Evolutionary conservation across 2,329 filamentous ascomycete genomes (phyloP).

Genomic region (Ascochyta viciae-villosae): DNA sequence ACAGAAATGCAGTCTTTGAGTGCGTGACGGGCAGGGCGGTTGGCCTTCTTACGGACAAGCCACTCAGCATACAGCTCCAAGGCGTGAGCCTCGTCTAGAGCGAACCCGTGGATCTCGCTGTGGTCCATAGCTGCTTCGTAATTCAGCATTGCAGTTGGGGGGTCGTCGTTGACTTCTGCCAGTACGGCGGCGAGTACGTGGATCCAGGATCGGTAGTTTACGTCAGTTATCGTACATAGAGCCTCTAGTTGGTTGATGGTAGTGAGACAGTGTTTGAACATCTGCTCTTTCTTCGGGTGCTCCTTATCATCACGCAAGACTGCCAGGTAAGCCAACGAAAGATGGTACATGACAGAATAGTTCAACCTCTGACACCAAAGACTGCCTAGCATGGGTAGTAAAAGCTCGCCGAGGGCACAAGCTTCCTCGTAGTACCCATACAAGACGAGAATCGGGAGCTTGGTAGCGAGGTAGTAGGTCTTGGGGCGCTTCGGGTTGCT

Average conservation of each 20-base stretch:
- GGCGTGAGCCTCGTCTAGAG: slow-evolving; percentile 75
- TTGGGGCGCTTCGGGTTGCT: slow-evolving; percentile 69
- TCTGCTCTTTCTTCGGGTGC: slow-evolving; percentile 52
- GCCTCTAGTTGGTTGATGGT: slow-evolving; percentile 68
- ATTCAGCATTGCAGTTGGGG: slow-evolving; percentile 62
- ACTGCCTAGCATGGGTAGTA: slow-evolving; percentile 51
- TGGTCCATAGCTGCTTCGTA: slow-evolving; percentile 79
- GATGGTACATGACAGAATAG: slow-evolving; percentile 53
- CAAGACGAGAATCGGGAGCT: slow-evolving; percentile 51
- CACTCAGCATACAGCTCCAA: slow-evolving; percentile 78
- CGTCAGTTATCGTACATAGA: slow-evolving; percentile 68
- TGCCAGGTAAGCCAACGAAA: slow-evolving; percentile 52
- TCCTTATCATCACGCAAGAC: slow-evolving; percentile 48
- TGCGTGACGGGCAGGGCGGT: slow-evolving; percentile 72
- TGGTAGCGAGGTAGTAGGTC: slow-evolving; percentile 70
- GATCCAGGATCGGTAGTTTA: slow-evolving; percentile 77
- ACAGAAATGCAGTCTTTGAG: slow-evolving; percentile 72
- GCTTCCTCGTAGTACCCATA: slow-evolving; percentile 55
- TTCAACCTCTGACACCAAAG: slow-evolving; percentile 54
- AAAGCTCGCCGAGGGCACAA: slow-evolving; percentile 50
- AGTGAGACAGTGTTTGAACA: slow-evolving; percentile 60
- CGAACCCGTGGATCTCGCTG: slow-evolving; percentile 69
- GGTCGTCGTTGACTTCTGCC: slow-evolving; percentile 65
- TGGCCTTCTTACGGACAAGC: slow-evolving; percentile 69
- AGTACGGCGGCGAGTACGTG: slow-evolving; percentile 73